Conservation (phyloP, 306 rosid genomes). For the Astragalus glycyphyllos region DNA sequence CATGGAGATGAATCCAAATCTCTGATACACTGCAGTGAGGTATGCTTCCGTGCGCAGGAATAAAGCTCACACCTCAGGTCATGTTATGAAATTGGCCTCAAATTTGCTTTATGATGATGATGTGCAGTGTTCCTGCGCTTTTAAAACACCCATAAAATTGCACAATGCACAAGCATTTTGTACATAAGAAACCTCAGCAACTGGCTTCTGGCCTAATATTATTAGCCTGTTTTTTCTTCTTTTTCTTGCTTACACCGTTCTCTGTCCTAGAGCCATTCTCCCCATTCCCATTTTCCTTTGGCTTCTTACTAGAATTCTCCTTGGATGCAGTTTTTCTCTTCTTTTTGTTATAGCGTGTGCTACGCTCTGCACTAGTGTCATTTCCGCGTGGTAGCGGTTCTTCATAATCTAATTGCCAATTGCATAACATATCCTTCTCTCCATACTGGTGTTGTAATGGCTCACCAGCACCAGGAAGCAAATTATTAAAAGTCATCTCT, state of each 20-base stretch:
- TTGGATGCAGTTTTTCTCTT: constrained; percentile 61
- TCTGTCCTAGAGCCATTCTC: constrained; percentile 58
- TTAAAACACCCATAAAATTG: constrained; percentile 28
- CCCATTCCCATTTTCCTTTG: constrained; percentile 53
- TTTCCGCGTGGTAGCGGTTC: constrained; percentile 78
- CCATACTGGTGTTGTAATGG: constrained; percentile 55
- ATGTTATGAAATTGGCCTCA: constrained; percentile 17
- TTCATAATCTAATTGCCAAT: constrained; percentile 79
- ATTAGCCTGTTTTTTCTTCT: constrained; percentile 38
- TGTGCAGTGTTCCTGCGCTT: constrained; percentile 34
- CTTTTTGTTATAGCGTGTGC: constrained; percentile 54
- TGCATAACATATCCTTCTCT: constrained; percentile 63
- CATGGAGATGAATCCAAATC: background rate
- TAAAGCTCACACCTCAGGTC: constrained; percentile 18
- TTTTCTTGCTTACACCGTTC: constrained; percentile 46
- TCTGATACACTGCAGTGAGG: background rate
- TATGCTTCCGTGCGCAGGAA: background rate
- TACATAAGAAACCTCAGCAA: background rate
- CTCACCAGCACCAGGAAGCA: constrained; percentile 97
- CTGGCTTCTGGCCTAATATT: constrained; percentile 17
- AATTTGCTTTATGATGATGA: constrained; percentile 26
- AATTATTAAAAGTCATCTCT: constrained; percentile 65
- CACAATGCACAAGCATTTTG: constrained; percentile 19
- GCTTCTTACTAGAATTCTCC: constrained; percentile 60
- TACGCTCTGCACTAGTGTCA: constrained; percentile 36